Evolutionary conservation across 257 asterid genomes (phyloP).

Genomic region (Nicotiana tabacum): DNA sequence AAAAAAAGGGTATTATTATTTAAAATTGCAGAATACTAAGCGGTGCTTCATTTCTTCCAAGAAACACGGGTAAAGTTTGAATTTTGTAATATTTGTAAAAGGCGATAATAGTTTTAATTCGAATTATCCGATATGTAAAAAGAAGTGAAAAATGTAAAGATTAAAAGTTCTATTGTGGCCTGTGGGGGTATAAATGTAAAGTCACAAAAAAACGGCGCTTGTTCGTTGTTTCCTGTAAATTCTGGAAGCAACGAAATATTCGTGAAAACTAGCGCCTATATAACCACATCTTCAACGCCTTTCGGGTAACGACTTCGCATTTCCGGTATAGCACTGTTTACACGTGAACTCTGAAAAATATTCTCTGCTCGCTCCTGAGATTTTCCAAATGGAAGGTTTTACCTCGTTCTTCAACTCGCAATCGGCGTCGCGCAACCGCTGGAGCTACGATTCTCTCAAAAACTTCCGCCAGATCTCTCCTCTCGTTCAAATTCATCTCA

Average conservation of each 20-base stretch:
- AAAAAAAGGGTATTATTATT: neutral
- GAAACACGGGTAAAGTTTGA: neutral
- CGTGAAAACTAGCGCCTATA: neutral
- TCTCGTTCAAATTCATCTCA: slow-evolving; percentile 81
- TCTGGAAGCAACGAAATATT: neutral
- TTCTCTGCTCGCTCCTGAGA: neutral
- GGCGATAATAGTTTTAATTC: neutral
- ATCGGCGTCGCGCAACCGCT: slow-evolving; percentile 47
- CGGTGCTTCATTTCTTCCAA: neutral
- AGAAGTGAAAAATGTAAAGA: neutral
- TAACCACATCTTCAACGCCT: neutral
- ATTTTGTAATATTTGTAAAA: neutral
- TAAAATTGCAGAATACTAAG: neutral
- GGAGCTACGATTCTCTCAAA: slow-evolving; percentile 81
- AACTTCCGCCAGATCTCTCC: slow-evolving; percentile 91
- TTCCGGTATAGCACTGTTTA: neutral
- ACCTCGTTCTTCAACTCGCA: slow-evolving; percentile 62
- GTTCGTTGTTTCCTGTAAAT: neutral
- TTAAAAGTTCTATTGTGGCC: fast-evolving
- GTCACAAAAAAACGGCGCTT: neutral
- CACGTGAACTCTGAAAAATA: neutral
- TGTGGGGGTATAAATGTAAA: neutral
- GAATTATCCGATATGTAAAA: neutral
- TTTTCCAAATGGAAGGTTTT: slow-evolving; percentile 54
- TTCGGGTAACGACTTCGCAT: neutral